phyloP scores from a whole-genome alignment of 2,329 filamentous ascomycete genomes.

The Botrytis byssoidea region DNA sequence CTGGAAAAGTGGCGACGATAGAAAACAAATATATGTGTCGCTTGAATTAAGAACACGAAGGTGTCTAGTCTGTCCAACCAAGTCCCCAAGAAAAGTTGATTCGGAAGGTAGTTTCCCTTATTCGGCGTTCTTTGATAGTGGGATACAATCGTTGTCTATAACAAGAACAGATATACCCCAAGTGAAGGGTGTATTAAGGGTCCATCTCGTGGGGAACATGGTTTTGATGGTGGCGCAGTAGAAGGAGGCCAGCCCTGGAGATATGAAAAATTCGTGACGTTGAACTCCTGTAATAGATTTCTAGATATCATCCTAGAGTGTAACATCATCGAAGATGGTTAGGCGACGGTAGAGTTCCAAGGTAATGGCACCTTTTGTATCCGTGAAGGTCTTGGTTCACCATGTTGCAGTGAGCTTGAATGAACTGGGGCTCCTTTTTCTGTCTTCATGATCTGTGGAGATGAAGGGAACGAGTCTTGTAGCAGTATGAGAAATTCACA shows the following conservation, averaged over 20 bases:
- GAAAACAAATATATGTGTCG: not conserved
- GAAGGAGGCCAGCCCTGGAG: constrained; percentile 1
- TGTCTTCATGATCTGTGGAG: not conserved
- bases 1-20: not conserved
- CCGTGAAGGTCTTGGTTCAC: not conserved
- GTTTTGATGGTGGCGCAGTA: constrained; percentile 3
- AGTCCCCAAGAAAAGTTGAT: too few species aligned
- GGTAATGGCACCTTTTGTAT: not conserved
- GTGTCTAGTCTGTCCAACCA: not conserved
- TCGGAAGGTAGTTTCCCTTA: not conserved
- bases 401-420: not conserved
- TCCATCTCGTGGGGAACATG: not conserved
- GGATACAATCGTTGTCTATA: not conserved
- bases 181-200: not conserved
- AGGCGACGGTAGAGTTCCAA: not conserved
- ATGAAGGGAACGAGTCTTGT: not conserved
- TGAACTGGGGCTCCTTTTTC: not conserved
- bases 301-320: not conserved
- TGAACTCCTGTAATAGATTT: not conserved
- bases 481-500: not conserved
- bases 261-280: not conserved
- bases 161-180: not conserved
- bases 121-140: too few species aligned
- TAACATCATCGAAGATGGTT: not conserved
- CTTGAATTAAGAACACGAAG: not conserved